Conservation (phyloP, 176 grass and related monocot genomes). For the Elaeis guineensis region DNA sequence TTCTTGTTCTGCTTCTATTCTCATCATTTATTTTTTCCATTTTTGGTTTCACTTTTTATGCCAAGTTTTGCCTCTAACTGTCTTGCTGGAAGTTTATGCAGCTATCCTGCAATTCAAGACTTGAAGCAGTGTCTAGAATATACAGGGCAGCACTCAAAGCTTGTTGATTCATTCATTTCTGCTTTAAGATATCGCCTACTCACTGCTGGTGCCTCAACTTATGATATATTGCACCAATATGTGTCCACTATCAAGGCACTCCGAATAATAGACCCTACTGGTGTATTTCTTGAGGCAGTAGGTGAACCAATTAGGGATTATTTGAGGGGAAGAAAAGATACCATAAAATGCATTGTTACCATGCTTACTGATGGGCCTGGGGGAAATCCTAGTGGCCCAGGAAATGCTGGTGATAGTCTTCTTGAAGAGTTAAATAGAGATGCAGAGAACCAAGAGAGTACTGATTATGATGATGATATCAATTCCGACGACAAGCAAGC, state of each 20-base stretch:
- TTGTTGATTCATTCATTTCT: slow-evolving; percentile 94
- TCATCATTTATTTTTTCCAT: no score
- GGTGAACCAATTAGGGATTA: slow-evolving; percentile 99
- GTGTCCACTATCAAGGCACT: slow-evolving; percentile 93
- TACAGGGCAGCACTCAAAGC: slow-evolving; percentile 90
- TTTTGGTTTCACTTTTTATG: no score
- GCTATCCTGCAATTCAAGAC: slow-evolving; percentile 91
- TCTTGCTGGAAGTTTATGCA: slow-evolving; percentile 34
- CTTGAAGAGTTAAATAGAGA: slow-evolving; percentile 97
- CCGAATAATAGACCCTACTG: slow-evolving; percentile 82
- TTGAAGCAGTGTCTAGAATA: slow-evolving; percentile 90
- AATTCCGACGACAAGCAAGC: slow-evolving; percentile 91
- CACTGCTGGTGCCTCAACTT: slow-evolving; percentile 94
- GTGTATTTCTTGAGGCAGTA: slow-evolving; percentile 94
- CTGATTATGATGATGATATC: slow-evolving; percentile 71
- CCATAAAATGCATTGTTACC: slow-evolving; percentile 97
- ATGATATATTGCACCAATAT: slow-evolving; percentile 98
- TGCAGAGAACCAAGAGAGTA: slow-evolving; percentile 69
- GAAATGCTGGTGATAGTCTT: slow-evolving; percentile 71
- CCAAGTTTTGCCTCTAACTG: slow-evolving; percentile 1
- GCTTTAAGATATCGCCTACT: slow-evolving; percentile 82
- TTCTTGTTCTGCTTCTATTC: no score
- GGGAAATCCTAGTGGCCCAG: slow-evolving; percentile 54
- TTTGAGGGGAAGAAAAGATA: slow-evolving; percentile 90
- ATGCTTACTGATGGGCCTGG: slow-evolving; percentile 90